Percentiles rank a stretch among this genome's conserved stretches.
These are phyloP conservation scores for Hymenoscyphus linearis DNA, from an alignment of 2,329 filamentous ascomycete species.

Conservation along the genomic window DNA sequence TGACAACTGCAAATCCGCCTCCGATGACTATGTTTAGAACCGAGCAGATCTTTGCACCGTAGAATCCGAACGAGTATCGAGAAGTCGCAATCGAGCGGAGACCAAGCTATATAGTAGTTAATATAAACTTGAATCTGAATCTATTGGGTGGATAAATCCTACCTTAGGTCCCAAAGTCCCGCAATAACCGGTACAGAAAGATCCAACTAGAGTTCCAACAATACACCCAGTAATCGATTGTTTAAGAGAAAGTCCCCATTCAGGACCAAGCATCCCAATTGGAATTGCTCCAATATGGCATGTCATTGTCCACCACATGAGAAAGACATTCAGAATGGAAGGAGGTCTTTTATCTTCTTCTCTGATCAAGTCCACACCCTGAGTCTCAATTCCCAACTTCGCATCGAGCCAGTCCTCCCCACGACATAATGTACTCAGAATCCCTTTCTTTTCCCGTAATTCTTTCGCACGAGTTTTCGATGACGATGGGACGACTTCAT, in stretches of 20 bases:
- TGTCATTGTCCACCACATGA: conserved; percentile 41
- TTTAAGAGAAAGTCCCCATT: conserved; percentile 41
- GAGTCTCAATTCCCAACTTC: conserved; percentile 42
- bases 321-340: conserved; percentile 38
- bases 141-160: conserved; percentile 1
- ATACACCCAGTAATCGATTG: conserved; percentile 39
- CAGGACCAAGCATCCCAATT: conserved; percentile 41
- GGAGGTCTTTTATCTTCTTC: conserved; percentile 40
- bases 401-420: conserved; percentile 39
- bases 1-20: conserved; percentile 37
- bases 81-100: conserved; percentile 41
- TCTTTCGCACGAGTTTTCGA: conserved; percentile 24
- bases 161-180: conserved; percentile 40
- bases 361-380: conserved; percentile 42
- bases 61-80: conserved; percentile 46
- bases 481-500: neutral
- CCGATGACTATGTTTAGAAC: conserved; percentile 43
- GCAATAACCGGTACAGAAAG: conserved; percentile 36
- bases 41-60: conserved; percentile 42
- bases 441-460: conserved; percentile 19
- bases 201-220: conserved; percentile 37
- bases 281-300: conserved; percentile 36
- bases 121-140: neutral
- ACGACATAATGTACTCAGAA: conserved; percentile 28
- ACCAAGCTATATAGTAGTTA: conserved; percentile 23